These are phyloP conservation scores for Tricholomella constricta DNA, from an alignment of 768 basidiomycete species.

Conservation along the genomic window DNA sequence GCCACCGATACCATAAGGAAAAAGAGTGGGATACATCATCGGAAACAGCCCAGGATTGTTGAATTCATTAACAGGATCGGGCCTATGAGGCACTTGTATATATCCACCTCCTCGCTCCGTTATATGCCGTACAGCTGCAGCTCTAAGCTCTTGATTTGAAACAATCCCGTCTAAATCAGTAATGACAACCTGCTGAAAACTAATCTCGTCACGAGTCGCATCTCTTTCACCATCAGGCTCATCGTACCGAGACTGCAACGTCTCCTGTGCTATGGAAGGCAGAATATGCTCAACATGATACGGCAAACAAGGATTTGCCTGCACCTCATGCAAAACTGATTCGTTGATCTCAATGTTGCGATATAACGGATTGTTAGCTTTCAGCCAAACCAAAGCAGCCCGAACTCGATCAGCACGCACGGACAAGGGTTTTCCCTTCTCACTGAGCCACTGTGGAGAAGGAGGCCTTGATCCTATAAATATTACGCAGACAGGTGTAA, in stretches of 20 bases:
- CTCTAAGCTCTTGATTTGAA: slow-evolving; percentile 1
- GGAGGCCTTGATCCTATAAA: slow-evolving; percentile 39
- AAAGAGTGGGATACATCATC: slow-evolving; percentile 43
- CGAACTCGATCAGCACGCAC: slow-evolving; percentile 1
- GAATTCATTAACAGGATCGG: slow-evolving; percentile 25
- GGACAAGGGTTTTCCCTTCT: neutral
- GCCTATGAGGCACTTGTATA: neutral
- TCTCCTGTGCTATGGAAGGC: neutral
- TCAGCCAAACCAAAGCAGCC: neutral
- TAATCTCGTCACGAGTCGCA: neutral
- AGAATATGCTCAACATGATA: slow-evolving; percentile 8
- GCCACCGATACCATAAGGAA: slow-evolving; percentile 45
- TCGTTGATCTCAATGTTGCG: neutral
- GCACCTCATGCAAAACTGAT: neutral
- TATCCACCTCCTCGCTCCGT: neutral
- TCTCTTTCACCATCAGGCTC: too few relatives aligned
- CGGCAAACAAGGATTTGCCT: neutral
- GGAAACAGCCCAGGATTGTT: slow-evolving; percentile 40
- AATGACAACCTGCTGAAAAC: slow-evolving; percentile 1
- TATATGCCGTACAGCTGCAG: slow-evolving; percentile 9
- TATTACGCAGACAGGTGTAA: slow-evolving; percentile 38
- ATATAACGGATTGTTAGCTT: neutral
- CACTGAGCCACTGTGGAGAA: slow-evolving; percentile 23
- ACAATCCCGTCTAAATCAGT: slow-evolving; percentile 1
- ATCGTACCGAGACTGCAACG: slow-evolving; percentile 1